A percentile compares a stretch with the other conserved stretches of the same genome.
phyloP scores from a whole-genome alignment of 768 basidiomycete species.

The Mycena belliarum region DNA sequence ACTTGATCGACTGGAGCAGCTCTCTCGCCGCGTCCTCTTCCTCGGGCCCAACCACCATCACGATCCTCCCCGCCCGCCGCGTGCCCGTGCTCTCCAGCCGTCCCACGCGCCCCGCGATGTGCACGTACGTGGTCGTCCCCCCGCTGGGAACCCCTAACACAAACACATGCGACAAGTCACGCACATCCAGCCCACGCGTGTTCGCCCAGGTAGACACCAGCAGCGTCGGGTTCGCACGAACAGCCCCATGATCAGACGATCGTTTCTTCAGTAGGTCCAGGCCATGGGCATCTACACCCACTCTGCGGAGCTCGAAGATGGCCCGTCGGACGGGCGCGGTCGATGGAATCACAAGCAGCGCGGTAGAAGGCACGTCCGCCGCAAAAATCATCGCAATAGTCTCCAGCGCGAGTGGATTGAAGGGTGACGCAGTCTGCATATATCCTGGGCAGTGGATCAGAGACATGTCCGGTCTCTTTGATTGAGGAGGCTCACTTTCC shows the following conservation, averaged over 20 bases:
- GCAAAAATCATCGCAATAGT: slow-evolving; percentile 72
- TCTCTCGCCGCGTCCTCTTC: slow-evolving; percentile 36
- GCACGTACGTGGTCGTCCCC: slow-evolving; percentile 55
- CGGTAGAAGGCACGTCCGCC: slow-evolving; percentile 67
- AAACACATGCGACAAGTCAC: slow-evolving; percentile 73
- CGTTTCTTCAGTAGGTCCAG: slow-evolving; percentile 54
- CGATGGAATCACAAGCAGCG: slow-evolving; percentile 68
- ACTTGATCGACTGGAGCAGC: slow-evolving; percentile 26
- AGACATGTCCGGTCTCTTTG: neutral
- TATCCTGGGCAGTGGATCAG: slow-evolving; percentile 39
- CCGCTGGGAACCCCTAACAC: slow-evolving; percentile 62
- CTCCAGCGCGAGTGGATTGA: slow-evolving; percentile 60
- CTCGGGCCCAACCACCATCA: slow-evolving; percentile 47
- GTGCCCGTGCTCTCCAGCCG: slow-evolving; percentile 44
- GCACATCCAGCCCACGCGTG: slow-evolving; percentile 73
- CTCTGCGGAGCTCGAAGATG: slow-evolving; percentile 59
- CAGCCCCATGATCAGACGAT: slow-evolving; percentile 32
- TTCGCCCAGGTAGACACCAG: slow-evolving; percentile 71
- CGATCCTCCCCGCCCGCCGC: slow-evolving; percentile 60
- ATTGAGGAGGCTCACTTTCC: slow-evolving; percentile 26
- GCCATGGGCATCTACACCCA: slow-evolving; percentile 68
- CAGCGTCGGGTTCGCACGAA: slow-evolving; percentile 56
- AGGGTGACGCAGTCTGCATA: slow-evolving; percentile 47
- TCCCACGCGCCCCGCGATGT: slow-evolving; percentile 75
- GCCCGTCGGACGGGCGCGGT: slow-evolving; percentile 60